A percentile compares a stretch with the other conserved stretches of the same genome.
Conservation (phyloP, 2,329 filamentous ascomycete genomes). For the Fusarium clavum region DNA sequence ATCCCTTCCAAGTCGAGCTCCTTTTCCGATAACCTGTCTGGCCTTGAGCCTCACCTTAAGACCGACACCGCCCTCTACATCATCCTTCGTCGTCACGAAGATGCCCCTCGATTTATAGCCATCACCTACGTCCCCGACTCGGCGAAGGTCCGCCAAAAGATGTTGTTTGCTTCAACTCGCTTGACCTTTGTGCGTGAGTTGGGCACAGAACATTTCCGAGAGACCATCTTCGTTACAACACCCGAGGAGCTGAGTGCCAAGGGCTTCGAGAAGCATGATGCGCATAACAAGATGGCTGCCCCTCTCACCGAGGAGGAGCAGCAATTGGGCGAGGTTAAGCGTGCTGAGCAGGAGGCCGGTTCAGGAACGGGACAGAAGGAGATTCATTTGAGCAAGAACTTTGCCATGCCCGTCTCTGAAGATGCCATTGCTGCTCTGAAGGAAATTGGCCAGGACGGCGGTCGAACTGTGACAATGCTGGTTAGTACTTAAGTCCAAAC, state of each 20-base stretch:
- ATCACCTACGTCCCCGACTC: slow-evolving; percentile 83
- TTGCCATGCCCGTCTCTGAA: slow-evolving; percentile 69
- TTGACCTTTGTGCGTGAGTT: slow-evolving; percentile 81
- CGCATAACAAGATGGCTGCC: slow-evolving; percentile 71
- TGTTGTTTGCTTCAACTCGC: slow-evolving; percentile 83
- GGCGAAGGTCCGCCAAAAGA: slow-evolving; percentile 85
- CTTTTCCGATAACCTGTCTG: slow-evolving; percentile 73
- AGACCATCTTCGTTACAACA: slow-evolving; percentile 78
- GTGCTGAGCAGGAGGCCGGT: slow-evolving; percentile 80
- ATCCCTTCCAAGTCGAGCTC: slow-evolving; percentile 65
- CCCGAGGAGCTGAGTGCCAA: slow-evolving; percentile 74
- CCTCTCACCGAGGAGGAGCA: slow-evolving; percentile 85
- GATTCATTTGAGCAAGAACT: slow-evolving; percentile 68
- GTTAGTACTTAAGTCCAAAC: slow-evolving; percentile 56
- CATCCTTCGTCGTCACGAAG: slow-evolving; percentile 75
- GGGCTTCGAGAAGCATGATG: slow-evolving; percentile 79
- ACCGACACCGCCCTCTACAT: slow-evolving; percentile 77
- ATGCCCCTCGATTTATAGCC: slow-evolving; percentile 70
- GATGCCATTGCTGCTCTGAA: slow-evolving; percentile 74
- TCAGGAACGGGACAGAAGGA: slow-evolving; percentile 71
- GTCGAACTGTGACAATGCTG: slow-evolving; percentile 71
- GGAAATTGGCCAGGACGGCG: slow-evolving; percentile 64
- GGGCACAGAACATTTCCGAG: slow-evolving; percentile 81
- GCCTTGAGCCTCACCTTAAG: slow-evolving; percentile 72
- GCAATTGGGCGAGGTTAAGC: slow-evolving; percentile 76